These are phyloP conservation scores for Ophiosphaerella herpotricha DNA, from an alignment of 2,329 filamentous ascomycete genomes.

Conservation along the genomic window DNA sequence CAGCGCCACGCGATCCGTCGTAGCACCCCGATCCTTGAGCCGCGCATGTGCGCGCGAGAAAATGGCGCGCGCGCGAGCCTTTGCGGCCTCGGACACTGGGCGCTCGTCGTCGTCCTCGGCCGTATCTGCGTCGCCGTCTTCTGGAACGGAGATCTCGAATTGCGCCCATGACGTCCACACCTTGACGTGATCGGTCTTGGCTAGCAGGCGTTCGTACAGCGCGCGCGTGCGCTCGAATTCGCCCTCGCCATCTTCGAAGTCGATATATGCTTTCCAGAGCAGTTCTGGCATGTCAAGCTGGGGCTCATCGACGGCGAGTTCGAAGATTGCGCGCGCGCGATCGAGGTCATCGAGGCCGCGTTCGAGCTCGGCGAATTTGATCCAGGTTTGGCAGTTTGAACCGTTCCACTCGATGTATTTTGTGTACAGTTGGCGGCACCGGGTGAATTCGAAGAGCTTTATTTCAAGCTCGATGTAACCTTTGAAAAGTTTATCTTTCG, in stretches of 20 bases:
- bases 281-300: constrained; percentile 96
- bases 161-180: constrained; percentile 99
- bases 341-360: constrained; percentile 88
- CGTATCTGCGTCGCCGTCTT: constrained; percentile 66
- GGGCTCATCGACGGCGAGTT: constrained; percentile 81
- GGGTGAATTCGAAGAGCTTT: constrained; percentile 89
- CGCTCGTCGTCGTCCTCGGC: constrained; percentile 53
- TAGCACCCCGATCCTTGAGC: constrained; percentile 86
- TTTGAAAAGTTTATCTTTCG: constrained; percentile 93
- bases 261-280: constrained; percentile 97
- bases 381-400: constrained; percentile 91
- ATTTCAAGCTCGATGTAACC: constrained; percentile 93
- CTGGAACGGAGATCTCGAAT: constrained; percentile 93
- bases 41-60: constrained; percentile 84
- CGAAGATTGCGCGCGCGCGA: constrained; percentile 86
- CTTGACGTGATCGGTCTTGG: constrained; percentile 98
- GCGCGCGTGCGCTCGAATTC: constrained; percentile 82
- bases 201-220: constrained; percentile 86
- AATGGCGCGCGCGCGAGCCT: constrained; percentile 76
- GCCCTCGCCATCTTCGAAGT: constrained; percentile 95
- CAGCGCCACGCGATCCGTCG: constrained; percentile 77
- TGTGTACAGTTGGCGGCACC: constrained; percentile 88
- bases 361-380: constrained; percentile 93
- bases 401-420: constrained; percentile 94
- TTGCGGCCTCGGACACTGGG: constrained; percentile 79